Evolutionary conservation across 768 basidiomycete species (phyloP).

Genomic region (Russula earlei): DNA sequence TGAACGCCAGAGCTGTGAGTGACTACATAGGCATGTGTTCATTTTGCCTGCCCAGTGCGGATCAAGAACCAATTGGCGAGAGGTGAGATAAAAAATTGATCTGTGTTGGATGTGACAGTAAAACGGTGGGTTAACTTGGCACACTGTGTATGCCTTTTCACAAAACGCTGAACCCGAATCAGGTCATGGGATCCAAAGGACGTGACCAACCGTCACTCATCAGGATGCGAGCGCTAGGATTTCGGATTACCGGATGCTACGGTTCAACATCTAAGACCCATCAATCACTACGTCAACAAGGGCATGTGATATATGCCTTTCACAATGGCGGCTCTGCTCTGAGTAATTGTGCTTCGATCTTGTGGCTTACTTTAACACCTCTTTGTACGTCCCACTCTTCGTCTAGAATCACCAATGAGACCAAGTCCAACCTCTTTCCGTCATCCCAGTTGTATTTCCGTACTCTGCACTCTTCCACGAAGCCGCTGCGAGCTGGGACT

Average conservation of each 20-base stretch:
- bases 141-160: background rate
- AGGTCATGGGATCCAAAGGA: background rate
- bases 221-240: too few species aligned
- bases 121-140: background rate
- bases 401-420: slow-evolving; percentile 8
- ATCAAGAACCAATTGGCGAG: slow-evolving; percentile 24
- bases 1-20: too few species aligned
- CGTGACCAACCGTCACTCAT: background rate
- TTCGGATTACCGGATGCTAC: background rate
- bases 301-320: background rate
- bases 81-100: background rate
- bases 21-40: too few species aligned
- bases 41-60: slow-evolving; percentile 40
- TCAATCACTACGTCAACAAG: background rate
- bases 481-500: slow-evolving; percentile 1
- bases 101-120: background rate
- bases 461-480: slow-evolving; percentile 1
- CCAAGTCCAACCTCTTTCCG: slow-evolving; percentile 3
- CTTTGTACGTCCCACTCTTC: slow-evolving; percentile 10
- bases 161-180: background rate
- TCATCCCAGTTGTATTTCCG: background rate
- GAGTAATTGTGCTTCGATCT: background rate
- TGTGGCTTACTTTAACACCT: background rate
- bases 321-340: background rate
- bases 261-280: background rate